Evolutionary conservation across 805 yeast genomes (phyloP).

Genomic region (Kodamaea jinghongensis): DNA sequence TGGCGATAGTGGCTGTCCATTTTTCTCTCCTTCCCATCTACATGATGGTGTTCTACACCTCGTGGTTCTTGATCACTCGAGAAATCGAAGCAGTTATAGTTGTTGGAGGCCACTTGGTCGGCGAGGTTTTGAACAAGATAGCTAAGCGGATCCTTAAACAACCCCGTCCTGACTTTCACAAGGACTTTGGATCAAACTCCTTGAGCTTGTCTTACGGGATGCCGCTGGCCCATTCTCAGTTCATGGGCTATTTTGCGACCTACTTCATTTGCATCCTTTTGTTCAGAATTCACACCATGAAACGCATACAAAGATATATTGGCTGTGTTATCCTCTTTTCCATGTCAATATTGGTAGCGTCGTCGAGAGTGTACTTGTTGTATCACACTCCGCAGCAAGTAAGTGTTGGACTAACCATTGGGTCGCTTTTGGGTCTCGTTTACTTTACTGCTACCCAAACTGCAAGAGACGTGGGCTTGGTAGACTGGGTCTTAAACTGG

Average conservation of each 20-base stretch:
- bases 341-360: constrained; percentile 47
- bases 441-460: constrained; percentile 55
- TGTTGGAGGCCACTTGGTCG: constrained; percentile 80
- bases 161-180: constrained; percentile 67
- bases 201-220: constrained; percentile 74
- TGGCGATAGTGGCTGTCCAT: constrained; percentile 64
- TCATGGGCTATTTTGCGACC: constrained; percentile 80
- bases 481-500: constrained; percentile 62
- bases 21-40: constrained; percentile 80
- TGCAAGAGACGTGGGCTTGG: constrained; percentile 63
- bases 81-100: constrained; percentile 83
- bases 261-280: constrained; percentile 47
- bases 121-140: constrained; percentile 69
- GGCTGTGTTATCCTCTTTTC: constrained; percentile 27
- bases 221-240: constrained; percentile 97
- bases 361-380: constrained; percentile 70
- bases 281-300: constrained; percentile 41
- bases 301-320: constrained; percentile 20
- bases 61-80: constrained; percentile 79
- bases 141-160: constrained; percentile 63
- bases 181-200: constrained; percentile 43
- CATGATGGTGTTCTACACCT: constrained; percentile 70
- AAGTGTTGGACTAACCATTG: constrained; percentile 64
- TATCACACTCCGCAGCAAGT: constrained; percentile 81
- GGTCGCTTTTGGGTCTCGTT: constrained; percentile 53